Base-by-base conservation (phyloP, 1,284 basidiomycete species). In the Apiotrichum mycotoxinovorans region DNA sequence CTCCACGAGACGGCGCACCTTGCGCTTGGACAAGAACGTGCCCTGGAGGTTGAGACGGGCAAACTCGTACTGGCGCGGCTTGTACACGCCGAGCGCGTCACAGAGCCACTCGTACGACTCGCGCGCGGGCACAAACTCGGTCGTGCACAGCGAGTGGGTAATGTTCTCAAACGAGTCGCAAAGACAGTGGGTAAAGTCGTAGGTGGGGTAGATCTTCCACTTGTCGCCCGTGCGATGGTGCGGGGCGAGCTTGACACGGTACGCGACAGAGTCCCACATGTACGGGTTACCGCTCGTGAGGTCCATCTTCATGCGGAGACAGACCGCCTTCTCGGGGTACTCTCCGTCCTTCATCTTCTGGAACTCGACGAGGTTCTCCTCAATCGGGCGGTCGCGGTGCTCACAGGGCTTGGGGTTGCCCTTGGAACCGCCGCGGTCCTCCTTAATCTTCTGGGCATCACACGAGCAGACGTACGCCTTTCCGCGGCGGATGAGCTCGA, bases 101-200 rank as follows among this genome's bases (percentile, higher is more conserved):
- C 96, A 99, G 17, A 99, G 83, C 96, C 96, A 99, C 71, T 99
- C 96, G 76, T 99, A 98, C 1, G 93, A 96, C 71, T 94, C 90
- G 54, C 96, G 88, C 11, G 94, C 92, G n/a, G 88, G 85, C 66
- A 98, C 87, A 75, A 99, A 99, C 75, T 99, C 96, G 41, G 86
- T 87, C 1, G 96, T 99, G 75, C 96, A 99, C 20, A 99, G 82
- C 3, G 96, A 98, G 81, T 99, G 96, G 38, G 93, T 92, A 70
- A 99, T 98, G 77, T 98, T 97, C 77, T 99, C 96, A 71, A 99
- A 89, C 69, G 92, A 96, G 85, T 99, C 96, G 61, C 92, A 91
- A 56, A 99, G 80, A 79, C 96, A 98, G 80, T 99, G 96, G 0
- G 96, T 98, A 74, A 96, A 98, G 76, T 99, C 96, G 76, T 99